Percentiles rank a stretch among this genome's conserved stretches.
Evolutionary conservation across 2,329 filamentous ascomycete species (phyloP).

Genomic region (Trichoderma guizhouense): DNA sequence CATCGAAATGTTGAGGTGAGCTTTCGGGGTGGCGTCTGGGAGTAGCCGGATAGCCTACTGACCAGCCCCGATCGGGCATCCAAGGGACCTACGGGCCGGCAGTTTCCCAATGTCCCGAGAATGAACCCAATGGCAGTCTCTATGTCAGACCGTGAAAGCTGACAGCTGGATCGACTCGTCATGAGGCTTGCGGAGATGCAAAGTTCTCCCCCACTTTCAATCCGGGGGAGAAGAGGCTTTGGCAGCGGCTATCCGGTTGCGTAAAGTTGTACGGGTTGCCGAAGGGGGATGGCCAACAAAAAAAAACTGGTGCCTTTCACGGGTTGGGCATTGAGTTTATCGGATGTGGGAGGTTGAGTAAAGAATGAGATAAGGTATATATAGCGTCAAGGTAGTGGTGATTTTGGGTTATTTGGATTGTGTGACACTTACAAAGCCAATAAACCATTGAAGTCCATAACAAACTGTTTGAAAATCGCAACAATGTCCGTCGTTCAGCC

Average conservation of each 20-base stretch:
- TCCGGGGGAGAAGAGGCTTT: background rate
- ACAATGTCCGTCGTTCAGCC: background rate
- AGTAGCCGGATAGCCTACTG: constrained; percentile 17
- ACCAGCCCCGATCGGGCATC: background rate
- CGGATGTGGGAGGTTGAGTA: background rate
- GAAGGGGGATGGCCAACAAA: background rate
- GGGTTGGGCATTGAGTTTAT: background rate
- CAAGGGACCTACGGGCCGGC: background rate
- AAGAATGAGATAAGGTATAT: background rate
- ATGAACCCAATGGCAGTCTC: background rate
- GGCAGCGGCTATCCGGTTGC: background rate
- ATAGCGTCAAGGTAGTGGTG: background rate
- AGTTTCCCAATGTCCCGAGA: background rate
- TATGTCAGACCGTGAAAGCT: background rate
- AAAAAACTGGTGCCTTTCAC: background rate
- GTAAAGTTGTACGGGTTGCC: background rate
- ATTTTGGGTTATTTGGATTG: background rate
- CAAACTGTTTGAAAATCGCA: background rate
- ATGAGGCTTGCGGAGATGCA: background rate
- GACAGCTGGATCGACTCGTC: background rate
- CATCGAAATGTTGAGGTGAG: background rate
- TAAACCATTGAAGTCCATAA: background rate
- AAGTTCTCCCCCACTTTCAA: background rate
- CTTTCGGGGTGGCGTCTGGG: background rate
- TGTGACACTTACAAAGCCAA: background rate